Conservation (phyloP, 139 green algal genomes). For the Chlamydomonas urium region DNA sequence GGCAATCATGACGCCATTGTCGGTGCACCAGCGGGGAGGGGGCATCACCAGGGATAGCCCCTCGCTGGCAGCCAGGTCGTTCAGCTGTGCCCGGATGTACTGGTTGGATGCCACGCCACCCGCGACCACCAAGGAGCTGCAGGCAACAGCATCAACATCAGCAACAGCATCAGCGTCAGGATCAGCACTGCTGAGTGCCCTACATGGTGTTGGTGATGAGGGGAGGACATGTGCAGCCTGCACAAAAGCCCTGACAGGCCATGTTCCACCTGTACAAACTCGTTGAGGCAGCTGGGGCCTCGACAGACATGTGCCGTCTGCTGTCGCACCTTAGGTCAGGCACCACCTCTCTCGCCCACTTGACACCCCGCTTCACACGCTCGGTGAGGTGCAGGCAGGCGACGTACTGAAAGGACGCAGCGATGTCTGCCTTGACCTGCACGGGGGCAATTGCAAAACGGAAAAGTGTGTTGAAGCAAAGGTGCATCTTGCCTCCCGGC, state of each 20-base stretch:
- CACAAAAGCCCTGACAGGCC: no score
- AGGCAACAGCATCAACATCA: background rate
- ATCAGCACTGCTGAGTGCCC: no score
- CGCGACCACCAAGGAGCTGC: slow-evolving; percentile 78
- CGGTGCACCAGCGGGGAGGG: slow-evolving; percentile 83
- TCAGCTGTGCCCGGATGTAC: slow-evolving; percentile 55
- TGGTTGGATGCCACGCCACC: slow-evolving; percentile 91
- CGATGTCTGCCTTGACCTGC: slow-evolving; percentile 80
- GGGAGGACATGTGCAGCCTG: no score
- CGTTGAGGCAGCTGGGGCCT: no score
- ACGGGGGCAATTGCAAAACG: background rate
- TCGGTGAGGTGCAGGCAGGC: slow-evolving; percentile 85
- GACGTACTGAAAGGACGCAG: slow-evolving; percentile 86
- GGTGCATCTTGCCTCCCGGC: background rate
- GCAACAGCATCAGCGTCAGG: no score
- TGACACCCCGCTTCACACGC: slow-evolving; percentile 42
- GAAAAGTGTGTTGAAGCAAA: background rate
- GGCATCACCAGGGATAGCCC: slow-evolving; percentile 54
- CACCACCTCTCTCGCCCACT: slow-evolving; percentile 57
- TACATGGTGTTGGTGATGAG: no score
- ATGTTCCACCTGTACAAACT: no score
- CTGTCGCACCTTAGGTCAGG: slow-evolving; percentile 21
- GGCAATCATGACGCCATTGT: slow-evolving; percentile 96
- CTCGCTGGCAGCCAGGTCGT: slow-evolving; percentile 11
- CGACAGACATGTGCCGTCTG: no score